Evolutionary conservation across 306 rosid genomes (phyloP).

Genomic region (Malus asiatica): DNA sequence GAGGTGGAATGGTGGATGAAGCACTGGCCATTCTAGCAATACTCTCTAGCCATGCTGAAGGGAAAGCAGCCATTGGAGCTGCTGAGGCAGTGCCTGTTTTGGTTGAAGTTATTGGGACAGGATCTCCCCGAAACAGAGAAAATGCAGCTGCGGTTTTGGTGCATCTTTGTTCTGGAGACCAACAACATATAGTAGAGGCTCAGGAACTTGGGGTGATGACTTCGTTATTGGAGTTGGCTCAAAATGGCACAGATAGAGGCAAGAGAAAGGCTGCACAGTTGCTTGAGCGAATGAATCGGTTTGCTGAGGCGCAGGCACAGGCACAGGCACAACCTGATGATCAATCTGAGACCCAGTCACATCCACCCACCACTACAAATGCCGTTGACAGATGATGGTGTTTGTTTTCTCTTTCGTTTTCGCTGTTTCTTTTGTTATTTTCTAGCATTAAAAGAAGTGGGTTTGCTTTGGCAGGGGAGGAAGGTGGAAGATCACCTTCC

Average conservation of each 20-base stretch:
- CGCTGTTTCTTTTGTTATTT: constrained; percentile 32
- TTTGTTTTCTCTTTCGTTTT: constrained; percentile 18
- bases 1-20: constrained; percentile 94
- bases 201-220: constrained; percentile 58
- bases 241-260: constrained; percentile 86
- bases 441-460: constrained; percentile 40
- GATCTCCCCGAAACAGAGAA: constrained; percentile 94
- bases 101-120: constrained; percentile 72
- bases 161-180: constrained; percentile 83
- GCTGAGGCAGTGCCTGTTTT: constrained; percentile 81
- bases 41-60: constrained; percentile 85
- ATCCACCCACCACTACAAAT: constrained; percentile 26
- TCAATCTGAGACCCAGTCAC: constrained; percentile 38
- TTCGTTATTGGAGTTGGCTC: constrained; percentile 67
- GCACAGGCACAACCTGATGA: constrained; percentile 37
- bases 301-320: constrained; percentile 23
- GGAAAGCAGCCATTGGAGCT: constrained; percentile 72
- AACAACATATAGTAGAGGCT: constrained; percentile 63
- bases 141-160: constrained; percentile 92
- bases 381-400: constrained; percentile 37
- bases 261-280: constrained; percentile 89
- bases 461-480: constrained; percentile 35
- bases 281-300: constrained; percentile 73
- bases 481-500: constrained; percentile 89
- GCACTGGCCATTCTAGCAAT: constrained; percentile 94